phyloP scores from a whole-genome alignment of 1,284 basidiomycete species.

The Leccinum pachyderme region DNA sequence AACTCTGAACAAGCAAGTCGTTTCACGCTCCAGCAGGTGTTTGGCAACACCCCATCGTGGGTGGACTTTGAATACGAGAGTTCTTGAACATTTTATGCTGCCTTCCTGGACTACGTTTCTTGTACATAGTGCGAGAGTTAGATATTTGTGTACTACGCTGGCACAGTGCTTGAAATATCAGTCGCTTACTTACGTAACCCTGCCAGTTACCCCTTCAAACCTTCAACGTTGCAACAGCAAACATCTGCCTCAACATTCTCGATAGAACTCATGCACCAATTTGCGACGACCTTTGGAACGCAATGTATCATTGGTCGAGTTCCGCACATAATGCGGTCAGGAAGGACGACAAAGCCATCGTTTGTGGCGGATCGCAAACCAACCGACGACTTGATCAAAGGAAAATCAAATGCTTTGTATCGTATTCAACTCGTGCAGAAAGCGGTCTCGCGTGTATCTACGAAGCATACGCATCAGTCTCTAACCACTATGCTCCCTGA shows the following conservation, averaged over 20 bases:
- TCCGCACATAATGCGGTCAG: neutral
- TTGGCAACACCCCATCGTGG: conserved; percentile 50
- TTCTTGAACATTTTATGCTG: conserved; percentile 35
- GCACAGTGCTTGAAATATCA: no score
- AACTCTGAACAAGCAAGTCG: conserved; percentile 37
- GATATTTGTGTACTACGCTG: neutral
- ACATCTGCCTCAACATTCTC: neutral
- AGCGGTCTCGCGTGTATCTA: neutral
- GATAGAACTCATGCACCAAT: neutral
- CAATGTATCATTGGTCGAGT: neutral
- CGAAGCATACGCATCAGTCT: neutral
- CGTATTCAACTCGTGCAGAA: neutral
- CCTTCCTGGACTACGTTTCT: neutral
- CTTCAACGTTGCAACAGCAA: no score
- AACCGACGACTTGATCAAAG: neutral
- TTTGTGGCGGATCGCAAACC: neutral
- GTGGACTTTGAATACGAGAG: conserved; percentile 50
- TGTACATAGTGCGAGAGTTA: neutral
- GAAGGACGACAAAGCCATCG: neutral
- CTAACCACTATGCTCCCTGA: neutral
- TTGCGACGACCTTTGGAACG: neutral
- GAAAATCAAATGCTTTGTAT: neutral
- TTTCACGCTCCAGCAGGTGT: conserved; percentile 50
- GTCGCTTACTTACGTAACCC: no score
- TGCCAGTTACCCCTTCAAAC: no score